Evolutionary conservation across 2,329 filamentous ascomycete species (phyloP).

Genomic region (Fusarium dimerum): DNA sequence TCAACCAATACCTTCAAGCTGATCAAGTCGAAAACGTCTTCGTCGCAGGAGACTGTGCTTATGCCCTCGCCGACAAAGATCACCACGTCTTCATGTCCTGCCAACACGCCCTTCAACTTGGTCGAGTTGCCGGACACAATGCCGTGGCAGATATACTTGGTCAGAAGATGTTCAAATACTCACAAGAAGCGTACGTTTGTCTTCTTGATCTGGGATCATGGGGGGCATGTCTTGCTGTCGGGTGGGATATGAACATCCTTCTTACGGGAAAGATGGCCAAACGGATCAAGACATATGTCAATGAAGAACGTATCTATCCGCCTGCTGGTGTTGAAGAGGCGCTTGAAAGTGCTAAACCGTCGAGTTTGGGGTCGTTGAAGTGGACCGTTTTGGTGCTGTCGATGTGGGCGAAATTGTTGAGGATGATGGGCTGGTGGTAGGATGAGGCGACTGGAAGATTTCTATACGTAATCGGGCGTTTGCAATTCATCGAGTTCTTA

Average conservation of each 20-base stretch:
- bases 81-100: conserved; percentile 39
- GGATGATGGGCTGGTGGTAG: too few relatives aligned
- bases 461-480: too few relatives aligned
- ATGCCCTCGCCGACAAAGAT: conserved; percentile 26
- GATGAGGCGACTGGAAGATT: too few relatives aligned
- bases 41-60: conserved; percentile 37
- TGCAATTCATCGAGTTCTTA: too few relatives aligned
- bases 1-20: conserved; percentile 9
- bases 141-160: conserved; percentile 36
- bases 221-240: conserved; percentile 31
- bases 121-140: conserved; percentile 37
- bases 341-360: too few relatives aligned
- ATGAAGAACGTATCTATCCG: conserved; percentile 18
- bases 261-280: conserved; percentile 33
- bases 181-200: conserved; percentile 32
- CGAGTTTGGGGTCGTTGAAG: too few relatives aligned
- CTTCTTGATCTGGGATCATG: conserved; percentile 40
- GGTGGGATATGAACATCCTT: conserved; percentile 34
- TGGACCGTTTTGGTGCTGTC: too few relatives aligned
- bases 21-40: conserved; percentile 1
- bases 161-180: conserved; percentile 25
- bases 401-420: too few relatives aligned
- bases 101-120: conserved; percentile 39
- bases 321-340: conserved; percentile 1
- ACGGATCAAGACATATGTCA: conserved; percentile 35